phyloP scores from a whole-genome alignment of 148 eudicot species.

The Rhododendron simsii region DNA sequence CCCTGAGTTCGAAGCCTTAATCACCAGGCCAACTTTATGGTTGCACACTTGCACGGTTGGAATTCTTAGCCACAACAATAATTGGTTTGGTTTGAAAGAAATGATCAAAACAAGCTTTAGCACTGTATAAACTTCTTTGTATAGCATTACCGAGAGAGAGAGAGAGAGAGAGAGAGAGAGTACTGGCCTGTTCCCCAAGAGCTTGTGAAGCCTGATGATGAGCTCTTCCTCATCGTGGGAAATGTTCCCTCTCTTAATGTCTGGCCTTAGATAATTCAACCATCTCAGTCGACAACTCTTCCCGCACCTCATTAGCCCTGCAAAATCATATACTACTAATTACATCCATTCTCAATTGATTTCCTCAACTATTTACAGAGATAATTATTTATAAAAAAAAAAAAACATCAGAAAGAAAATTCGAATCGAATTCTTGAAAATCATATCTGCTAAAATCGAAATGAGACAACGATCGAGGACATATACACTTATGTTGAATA shows the following conservation, averaged over 20 bases:
- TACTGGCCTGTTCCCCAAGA: conserved; percentile 35
- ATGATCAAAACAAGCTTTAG: background rate
- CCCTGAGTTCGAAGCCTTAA: too few relatives aligned
- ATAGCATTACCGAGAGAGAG: background rate
- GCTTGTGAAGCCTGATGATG: conserved; percentile 40
- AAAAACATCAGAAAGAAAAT: background rate
- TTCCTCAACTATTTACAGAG: background rate
- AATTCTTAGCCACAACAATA: background rate
- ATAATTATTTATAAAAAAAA: too few relatives aligned
- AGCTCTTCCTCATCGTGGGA: conserved; percentile 34
- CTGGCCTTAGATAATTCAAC: conserved; percentile 38
- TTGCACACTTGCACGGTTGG: too few relatives aligned
- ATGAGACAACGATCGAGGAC: too few relatives aligned
- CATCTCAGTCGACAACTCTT: conserved; percentile 39
- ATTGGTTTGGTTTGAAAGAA: background rate
- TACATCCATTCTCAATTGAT: background rate
- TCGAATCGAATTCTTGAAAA: background rate
- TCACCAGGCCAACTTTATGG: too few relatives aligned
- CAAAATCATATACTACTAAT: background rate
- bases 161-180: conserved; percentile 4
- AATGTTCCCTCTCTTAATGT: conserved; percentile 41
- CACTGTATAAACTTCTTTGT: too few relatives aligned
- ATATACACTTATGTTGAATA: too few relatives aligned
- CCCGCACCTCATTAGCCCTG: conserved; percentile 41
- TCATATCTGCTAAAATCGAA: background rate